Evolutionary conservation across 345 rosid species (phyloP), one percentile per base, ranked within the genome.

Genomic region (Raphanus sativus): DNA sequence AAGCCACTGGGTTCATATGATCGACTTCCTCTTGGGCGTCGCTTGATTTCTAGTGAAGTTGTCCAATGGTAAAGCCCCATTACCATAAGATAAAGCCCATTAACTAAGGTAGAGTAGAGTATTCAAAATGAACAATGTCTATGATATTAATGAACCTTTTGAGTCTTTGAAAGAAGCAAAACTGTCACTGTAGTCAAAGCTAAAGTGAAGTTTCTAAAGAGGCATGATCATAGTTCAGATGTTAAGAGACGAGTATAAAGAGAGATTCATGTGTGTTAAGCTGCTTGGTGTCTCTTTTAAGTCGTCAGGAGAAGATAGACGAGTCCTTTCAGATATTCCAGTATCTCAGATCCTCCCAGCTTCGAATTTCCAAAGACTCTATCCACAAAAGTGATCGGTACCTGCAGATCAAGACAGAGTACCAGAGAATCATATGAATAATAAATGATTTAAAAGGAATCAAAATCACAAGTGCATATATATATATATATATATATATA

Each of bases 271-370:
- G 42, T 32, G 42, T 16, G 36, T 11, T 52, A 13, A 26, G 70
- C 3, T 79, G 56, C n/a, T 54, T 75, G 32, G 71, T 75, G 38
- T 26, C 62, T 59, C 33, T 54, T 84, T 84, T 65, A 95, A 52
- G 99, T 92, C 25, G 97, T 89, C 61, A 91, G 85, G 65, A 95
- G 77, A 80, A 92, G 98, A 84, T 88, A 90, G 4, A 75, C 83
- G 9, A 95, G 91, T 36, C 99, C 99, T 85, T 91, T 95, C n/a
- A 95, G 84, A 83, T 95, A 95, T 68, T 91, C 97, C 2, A 95
- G 92, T 30, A 95, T 95, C 81, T 95, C 99, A 6, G 98, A 95
- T 80, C 99, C 99, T 73, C 99, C 97, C 12, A 95, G 96, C 87
- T 95, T 95, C 17, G 99, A 92, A 80, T 87, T 95, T 77, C 98